phyloP scores from a whole-genome alignment of 345 rosid genomes.

The Cochlearia excelsa region DNA sequence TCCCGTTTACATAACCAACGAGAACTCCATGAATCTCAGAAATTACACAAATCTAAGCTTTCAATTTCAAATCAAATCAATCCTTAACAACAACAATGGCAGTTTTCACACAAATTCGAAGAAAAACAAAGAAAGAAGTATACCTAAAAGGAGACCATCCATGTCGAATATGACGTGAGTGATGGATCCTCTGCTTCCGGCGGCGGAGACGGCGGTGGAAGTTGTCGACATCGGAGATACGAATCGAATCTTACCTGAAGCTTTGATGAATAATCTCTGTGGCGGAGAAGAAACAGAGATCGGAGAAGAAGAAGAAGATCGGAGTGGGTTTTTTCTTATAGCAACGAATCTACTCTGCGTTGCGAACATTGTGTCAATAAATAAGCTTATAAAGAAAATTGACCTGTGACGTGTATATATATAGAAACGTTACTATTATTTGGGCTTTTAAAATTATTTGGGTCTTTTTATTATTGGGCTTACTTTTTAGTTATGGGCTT shows the following conservation, averaged over 20 bases:
- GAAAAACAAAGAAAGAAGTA: neutral
- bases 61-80: too few species aligned
- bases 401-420: conserved; percentile 2
- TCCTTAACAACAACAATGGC: neutral
- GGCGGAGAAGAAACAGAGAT: neutral
- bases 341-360: conserved; percentile 26
- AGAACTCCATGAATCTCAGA: too few species aligned
- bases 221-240: conserved; percentile 23
- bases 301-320: conserved; percentile 12
- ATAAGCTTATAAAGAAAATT: too few species aligned
- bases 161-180: conserved; percentile 94
- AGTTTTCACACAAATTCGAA: neutral
- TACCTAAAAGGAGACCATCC: conserved; percentile 96
- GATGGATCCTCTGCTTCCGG: conserved; percentile 41
- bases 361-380: conserved; percentile 21
- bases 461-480: conserved; percentile 13
- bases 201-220: conserved; percentile 12
- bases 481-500: too few species aligned
- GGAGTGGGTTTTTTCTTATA: conserved; percentile 9
- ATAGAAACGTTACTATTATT: neutral
- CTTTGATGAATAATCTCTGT: conserved; percentile 2
- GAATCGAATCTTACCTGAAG: neutral
- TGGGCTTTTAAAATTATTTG: conserved; percentile 9
- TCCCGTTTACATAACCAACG: too few species aligned
- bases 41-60: too few species aligned